Evolutionary conservation across 1,284 basidiomycete genomes (phyloP), one percentile per base, ranked within the genome.

Genomic region (Cutaneotrichosporon curvatum): DNA sequence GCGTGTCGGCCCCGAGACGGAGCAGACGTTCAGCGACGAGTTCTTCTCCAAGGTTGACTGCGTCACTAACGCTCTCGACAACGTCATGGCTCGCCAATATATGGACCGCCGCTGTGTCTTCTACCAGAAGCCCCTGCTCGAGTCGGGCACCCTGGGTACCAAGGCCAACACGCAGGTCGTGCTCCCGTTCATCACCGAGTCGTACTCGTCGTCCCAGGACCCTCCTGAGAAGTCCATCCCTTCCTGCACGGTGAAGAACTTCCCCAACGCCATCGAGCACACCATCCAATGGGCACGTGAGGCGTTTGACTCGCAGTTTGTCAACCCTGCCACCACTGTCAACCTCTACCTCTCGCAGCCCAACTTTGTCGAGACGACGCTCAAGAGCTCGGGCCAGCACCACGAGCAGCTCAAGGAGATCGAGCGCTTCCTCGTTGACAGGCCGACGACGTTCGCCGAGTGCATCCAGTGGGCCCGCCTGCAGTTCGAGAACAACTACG

Each of bases 31-130:
- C 62, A 84, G 85, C 43, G 85, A 94, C 56, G 78, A 78, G 21
- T 97, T 98, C 77, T 99, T 97, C 65, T 80, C 78, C 34, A 74
- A 75, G 45, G 80, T 99, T 34, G 88, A 97, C 59, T 89, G 89
- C 50, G 91, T 99, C 4, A 99, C 95, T n/a, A 99, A 99, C 68
- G 95, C 96, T n/a, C 75, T 99, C 50, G 95, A 99, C 75, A 99
- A 99, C 57, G 84, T 99, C 49, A 80, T 85, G 74, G 92, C 95
- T 53, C 87, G 91, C 87, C 70, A 67, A 84, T 99, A 99, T 75
- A 97, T 99, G 94, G 95, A 99, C 70, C 84, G 92, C 60, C 86
- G 96, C 48, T 98, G 95, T 65, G 87, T 99, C 33, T 90, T 97
- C 76, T 97, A 90, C 75, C 79, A 85, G 70, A 99, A 98, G 73